Evolutionary conservation across 1,284 basidiomycete genomes (phyloP), one percentile per base, ranked within the genome.

Genomic region (Psilocybe mexicana): DNA sequence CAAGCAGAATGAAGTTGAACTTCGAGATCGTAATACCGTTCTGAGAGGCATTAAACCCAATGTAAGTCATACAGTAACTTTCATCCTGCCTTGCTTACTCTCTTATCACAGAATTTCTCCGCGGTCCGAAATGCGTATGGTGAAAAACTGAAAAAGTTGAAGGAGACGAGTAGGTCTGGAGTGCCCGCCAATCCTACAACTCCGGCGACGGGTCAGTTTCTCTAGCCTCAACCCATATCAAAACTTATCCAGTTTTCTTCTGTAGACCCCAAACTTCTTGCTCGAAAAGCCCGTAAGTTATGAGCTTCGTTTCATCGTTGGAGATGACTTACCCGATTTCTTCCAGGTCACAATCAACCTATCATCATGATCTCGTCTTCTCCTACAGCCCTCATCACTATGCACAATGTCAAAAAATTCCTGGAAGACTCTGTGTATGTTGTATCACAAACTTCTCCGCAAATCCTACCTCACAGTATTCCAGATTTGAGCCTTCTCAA

Each of bases 301-400:
- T 12, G 7, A 5, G 5, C 38, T 42, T 2, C 33, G 8, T 14
- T 23, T 18, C 11, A 7, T 3, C 4, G 44, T 8, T 35, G 51
- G 42, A 33, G 4, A 36, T 25, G 24, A 18, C 49, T 30, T 12
- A 53, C 52, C 11, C 38, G 28, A 33, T 36, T 18, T 6, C 52
- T 54, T 49, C 43, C 66, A 87, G 85, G 82, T 56, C 85, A 85
- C 64, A 84, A 83, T 68, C 87, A 90, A 72, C 96, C 96, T 0
- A 98, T 99, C 69, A 96, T 98, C 71, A 89, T 98, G 74, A 94
- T 99, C 40, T 96, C 95, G 0, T 97, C 94, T 0, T 95, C 93
- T 1, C 95, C 95, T 0, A 98, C 96, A 0, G 88, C 95, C 6
- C 84, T 99, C 54, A 87, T 99, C 69, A 98, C 94, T 3, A 97